These are phyloP conservation scores for Acorus calamus DNA, from an alignment of 106 monocot species.

Conservation along the genomic window DNA sequence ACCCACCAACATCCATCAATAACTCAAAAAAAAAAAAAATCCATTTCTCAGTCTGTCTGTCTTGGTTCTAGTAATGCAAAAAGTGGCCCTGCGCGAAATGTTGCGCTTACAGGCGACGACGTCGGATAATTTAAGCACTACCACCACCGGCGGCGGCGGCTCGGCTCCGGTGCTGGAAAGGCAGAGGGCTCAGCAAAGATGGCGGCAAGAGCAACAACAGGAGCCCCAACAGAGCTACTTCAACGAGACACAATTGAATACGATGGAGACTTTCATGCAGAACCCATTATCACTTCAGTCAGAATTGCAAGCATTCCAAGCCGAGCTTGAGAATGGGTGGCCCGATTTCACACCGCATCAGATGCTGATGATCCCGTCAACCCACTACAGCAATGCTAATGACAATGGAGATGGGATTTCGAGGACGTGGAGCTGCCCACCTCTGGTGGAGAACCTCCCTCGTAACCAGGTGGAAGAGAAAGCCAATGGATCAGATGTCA, in stretches of 20 bases:
- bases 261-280: too few relatives aligned
- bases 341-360: background rate
- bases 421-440: slow-evolving; percentile 3
- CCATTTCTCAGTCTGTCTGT: too few relatives aligned
- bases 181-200: slow-evolving; percentile 2
- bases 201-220: background rate
- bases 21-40: too few relatives aligned
- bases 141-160: too few relatives aligned
- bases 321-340: background rate
- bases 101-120: too few relatives aligned
- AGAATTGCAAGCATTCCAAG: too few relatives aligned
- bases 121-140: too few relatives aligned
- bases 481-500: background rate
- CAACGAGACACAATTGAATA: background rate
- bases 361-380: background rate
- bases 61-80: too few relatives aligned
- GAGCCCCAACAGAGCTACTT: background rate
- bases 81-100: too few relatives aligned
- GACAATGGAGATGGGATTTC: background rate
- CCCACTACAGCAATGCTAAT: background rate
- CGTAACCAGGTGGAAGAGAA: background rate
- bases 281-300: background rate
- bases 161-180: background rate
- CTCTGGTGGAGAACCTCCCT: background rate
- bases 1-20: too few relatives aligned